Evolutionary conservation across 257 asterid genomes (phyloP).

Genomic region (Linderniella brevidens): DNA sequence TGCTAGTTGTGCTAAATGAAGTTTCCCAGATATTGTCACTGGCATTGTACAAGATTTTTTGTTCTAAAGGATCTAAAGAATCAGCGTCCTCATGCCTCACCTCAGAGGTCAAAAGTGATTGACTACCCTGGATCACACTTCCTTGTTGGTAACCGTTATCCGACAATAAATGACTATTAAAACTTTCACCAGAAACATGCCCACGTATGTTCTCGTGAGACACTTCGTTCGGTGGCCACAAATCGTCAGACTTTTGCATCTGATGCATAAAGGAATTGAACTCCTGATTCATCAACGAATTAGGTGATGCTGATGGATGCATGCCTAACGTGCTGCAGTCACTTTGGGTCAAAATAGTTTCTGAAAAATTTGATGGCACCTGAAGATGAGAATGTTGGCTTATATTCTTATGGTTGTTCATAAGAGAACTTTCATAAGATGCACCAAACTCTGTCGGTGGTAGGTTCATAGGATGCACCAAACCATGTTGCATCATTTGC

Average conservation of each 20-base stretch:
- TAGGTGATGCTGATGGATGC: slow-evolving; percentile 18
- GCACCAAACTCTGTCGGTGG: slow-evolving; percentile 20
- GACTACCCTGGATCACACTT: slow-evolving; percentile 14
- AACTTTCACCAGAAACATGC: slow-evolving; percentile 20
- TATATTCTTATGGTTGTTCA: slow-evolving; percentile 15
- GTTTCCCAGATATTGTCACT: slow-evolving; percentile 28
- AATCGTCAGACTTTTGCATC: slow-evolving; percentile 11
- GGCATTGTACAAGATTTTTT: slow-evolving; percentile 30
- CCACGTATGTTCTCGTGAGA: slow-evolving; percentile 27
- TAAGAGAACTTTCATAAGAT: slow-evolving; percentile 20
- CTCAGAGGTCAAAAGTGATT: slow-evolving; percentile 9
- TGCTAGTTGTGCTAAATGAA: slow-evolving; percentile 13
- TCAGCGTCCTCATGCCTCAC: slow-evolving; percentile 11
- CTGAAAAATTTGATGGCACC: slow-evolving; percentile 21
- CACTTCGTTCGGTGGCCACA: slow-evolving; percentile 14
- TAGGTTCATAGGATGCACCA: slow-evolving; percentile 17
- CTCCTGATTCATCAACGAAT: slow-evolving; percentile 17
- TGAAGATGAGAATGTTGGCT: slow-evolving; percentile 19
- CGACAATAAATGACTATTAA: slow-evolving; percentile 14
- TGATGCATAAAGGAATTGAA: slow-evolving; percentile 16
- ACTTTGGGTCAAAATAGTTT: slow-evolving; percentile 15
- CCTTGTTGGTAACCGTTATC: slow-evolving; percentile 19
- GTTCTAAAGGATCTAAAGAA: slow-evolving; percentile 47
- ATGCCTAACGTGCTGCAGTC: slow-evolving; percentile 16
- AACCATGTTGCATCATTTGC: slow-evolving; percentile 25